Base-by-base conservation (phyloP, 768 basidiomycete genomes). In the Hypsizygus marmoreus region DNA sequence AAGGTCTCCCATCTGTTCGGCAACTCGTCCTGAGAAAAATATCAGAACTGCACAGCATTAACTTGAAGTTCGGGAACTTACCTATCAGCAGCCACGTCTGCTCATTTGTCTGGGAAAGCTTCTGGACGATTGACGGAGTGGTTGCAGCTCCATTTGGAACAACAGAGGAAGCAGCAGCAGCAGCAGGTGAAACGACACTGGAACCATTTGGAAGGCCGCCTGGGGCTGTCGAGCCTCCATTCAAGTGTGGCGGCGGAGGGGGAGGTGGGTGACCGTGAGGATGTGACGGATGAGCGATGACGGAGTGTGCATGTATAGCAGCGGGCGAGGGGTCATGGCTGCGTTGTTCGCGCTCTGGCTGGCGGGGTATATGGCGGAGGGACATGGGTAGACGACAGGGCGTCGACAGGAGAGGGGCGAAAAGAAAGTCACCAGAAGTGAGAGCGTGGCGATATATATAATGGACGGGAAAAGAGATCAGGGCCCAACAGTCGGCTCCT, bases 71-170 rank as follows among this genome's bases (percentile, higher is more conserved):
- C 44, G 45, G 48, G 30, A 32, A 48, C 47, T 34, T 62, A 91
- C 93, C 94, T 65, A 95, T 94, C 57, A 95, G 72, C 51, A 94
- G 81, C 94, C 94, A 97, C 32, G 94, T 95, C 67, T 91, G 87
- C 63, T 95, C 94, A 67, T 97, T 95, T 40, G 93, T 91, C 26
- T 77, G 72, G 16, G 87, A 82, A 42, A 97, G 78, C 53, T 90
- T 90, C 67, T 86, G 81, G 49, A 90, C 81, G 41, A 83, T 79
- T 24, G 72, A 57, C 10, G 65, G 53, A 28, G 72, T 56, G 19
- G 61, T 54, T 11, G 61, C 43, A 43, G 63, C 61, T 23, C 62
- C 63, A 53, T 67, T 68, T 30, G 70, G 62, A 22, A 58, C 62
- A 35, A 64, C 58, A 22, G 64, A 54, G 43, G 69, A 36, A 20